These are phyloP conservation scores for Cenococcum geophilum DNA, from an alignment of 495 filamentous ascomycete species.

Conservation along the genomic window DNA sequence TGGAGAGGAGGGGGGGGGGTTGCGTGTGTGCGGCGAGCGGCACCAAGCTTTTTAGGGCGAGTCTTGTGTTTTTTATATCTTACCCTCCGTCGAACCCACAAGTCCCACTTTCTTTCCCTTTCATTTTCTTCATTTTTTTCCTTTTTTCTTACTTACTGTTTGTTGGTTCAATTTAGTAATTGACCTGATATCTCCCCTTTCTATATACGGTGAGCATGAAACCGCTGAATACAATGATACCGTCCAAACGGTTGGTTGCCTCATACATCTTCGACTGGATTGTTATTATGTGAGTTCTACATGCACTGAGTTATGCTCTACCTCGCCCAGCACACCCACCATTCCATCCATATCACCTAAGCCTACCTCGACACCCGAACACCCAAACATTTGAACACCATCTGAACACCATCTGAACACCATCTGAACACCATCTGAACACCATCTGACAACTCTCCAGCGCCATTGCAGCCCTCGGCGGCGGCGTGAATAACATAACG, in stretches of 20 bases:
- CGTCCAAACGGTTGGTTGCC: conserved; percentile 34
- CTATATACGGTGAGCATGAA: conserved; percentile 9
- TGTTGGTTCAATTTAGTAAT: not conserved
- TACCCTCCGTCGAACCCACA: no score
- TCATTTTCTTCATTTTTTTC: not conserved
- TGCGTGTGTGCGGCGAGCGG: no score
- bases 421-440: not conserved
- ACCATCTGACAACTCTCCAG: conserved; percentile 23
- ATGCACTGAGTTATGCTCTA: not conserved
- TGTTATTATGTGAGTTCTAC: conserved; percentile 30
- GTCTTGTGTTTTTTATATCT: no score
- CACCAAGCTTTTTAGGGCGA: no score
- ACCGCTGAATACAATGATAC: conserved; percentile 20
- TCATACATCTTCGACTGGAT: conserved; percentile 41
- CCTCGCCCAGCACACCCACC: no score
- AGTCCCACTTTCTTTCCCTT: no score
- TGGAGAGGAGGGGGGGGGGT: no score
- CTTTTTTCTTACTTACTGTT: not conserved
- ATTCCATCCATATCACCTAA: no score
- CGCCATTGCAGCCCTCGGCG: conserved; percentile 35
- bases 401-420: not conserved
- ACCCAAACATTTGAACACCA: no score
- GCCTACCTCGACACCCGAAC: not conserved
- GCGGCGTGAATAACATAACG: conserved; percentile 31
- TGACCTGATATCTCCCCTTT: not conserved